A percentile compares a stretch with the other conserved stretches of the same genome.
Conservation (phyloP, 1,139 yeast species). For the Casaregolazyma lundiana region DNA sequence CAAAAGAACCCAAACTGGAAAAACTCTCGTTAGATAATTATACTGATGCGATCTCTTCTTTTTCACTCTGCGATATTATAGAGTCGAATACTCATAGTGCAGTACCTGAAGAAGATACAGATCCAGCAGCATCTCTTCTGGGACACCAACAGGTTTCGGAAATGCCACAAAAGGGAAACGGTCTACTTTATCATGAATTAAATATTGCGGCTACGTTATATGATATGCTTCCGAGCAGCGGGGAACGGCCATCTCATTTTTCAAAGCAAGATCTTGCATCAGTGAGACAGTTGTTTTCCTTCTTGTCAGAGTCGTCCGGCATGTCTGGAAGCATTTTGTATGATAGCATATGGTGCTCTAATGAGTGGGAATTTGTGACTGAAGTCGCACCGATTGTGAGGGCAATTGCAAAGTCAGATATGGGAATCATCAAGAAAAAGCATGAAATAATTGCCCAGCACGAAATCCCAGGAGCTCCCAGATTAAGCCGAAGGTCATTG, state of each 20-base stretch:
- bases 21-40: conserved; percentile 8
- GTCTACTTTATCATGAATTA: conserved; percentile 20
- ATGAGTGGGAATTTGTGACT: conserved; percentile 16
- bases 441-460: conserved; percentile 6
- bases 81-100: conserved; percentile 14
- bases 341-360: conserved; percentile 18
- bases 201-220: conserved; percentile 6
- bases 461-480: conserved; percentile 8
- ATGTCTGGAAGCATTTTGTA: conserved; percentile 13
- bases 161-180: conserved; percentile 11
- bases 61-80: conserved; percentile 21
- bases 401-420: conserved; percentile 27
- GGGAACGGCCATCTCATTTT: background rate
- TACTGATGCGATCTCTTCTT: background rate
- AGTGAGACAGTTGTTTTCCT: conserved; percentile 21
- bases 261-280: conserved; percentile 12
- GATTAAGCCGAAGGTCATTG: conserved; percentile 25
- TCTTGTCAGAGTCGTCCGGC: conserved; percentile 16
- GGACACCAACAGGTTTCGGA: conserved; percentile 16
- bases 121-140: conserved; percentile 13
- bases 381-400: conserved; percentile 31
- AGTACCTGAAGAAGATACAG: conserved; percentile 13
- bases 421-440: background rate
- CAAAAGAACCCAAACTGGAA: background rate
- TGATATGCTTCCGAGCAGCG: background rate